phyloP scores from a whole-genome alignment of 2,329 filamentous ascomycete genomes.

The Dactylellina leptospora region DNA sequence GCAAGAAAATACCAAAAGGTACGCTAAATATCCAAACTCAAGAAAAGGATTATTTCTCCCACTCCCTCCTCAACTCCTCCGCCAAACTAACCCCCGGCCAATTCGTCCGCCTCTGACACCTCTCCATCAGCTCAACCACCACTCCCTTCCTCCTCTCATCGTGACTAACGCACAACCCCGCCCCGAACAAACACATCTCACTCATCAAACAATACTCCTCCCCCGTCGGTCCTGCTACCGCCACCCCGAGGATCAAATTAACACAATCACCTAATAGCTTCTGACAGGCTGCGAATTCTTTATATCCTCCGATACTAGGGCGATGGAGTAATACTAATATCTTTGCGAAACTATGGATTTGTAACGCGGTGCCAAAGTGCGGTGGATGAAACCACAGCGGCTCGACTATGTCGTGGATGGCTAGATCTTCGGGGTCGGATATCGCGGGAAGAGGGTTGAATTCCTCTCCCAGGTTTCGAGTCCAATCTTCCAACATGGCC shows the following conservation, averaged over 20 bases:
- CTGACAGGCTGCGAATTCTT: constrained; percentile 63
- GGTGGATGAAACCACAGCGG: constrained; percentile 66
- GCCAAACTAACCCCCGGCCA: constrained; percentile 60
- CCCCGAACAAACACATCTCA: constrained; percentile 62
- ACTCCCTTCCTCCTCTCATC: constrained; percentile 60
- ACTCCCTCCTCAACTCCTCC: constrained; percentile 58
- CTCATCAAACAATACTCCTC: constrained; percentile 62
- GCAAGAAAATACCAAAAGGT: no score
- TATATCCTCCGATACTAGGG: constrained; percentile 64
- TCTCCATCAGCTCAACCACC: constrained; percentile 60
- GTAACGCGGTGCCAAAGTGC: constrained; percentile 64
- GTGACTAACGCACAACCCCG: constrained; percentile 61
- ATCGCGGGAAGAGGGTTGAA: constrained; percentile 62
- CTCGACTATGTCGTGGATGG: constrained; percentile 60
- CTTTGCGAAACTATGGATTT: constrained; percentile 66
- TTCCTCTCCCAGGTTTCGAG: constrained; percentile 59
- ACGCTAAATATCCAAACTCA: no score
- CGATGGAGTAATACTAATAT: constrained; percentile 67
- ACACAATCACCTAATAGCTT: constrained; percentile 64
- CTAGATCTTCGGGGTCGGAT: constrained; percentile 51
- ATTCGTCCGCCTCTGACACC: constrained; percentile 61
- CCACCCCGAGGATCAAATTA: constrained; percentile 65
- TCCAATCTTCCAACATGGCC: constrained; percentile 64
- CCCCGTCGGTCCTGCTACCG: constrained; percentile 62
- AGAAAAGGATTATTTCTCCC: constrained; percentile 52